These are phyloP conservation scores for Geopyxis carbonaria DNA, from an alignment of 495 filamentous ascomycete genomes.

Conservation along the genomic window DNA sequence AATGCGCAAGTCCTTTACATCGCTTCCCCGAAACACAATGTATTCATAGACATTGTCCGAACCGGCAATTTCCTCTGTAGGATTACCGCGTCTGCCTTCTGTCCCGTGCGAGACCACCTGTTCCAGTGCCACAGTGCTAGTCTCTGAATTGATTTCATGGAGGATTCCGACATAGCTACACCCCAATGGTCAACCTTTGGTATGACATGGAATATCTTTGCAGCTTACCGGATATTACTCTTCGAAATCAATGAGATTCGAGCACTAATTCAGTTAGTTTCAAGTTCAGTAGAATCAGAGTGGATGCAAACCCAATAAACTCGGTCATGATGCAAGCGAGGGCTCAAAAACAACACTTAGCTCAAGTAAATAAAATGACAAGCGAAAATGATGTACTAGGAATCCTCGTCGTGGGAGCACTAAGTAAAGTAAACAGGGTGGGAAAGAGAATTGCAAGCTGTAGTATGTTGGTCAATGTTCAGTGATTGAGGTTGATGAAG, in stretches of 20 bases:
- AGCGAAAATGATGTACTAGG: no score
- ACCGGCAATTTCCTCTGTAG: conserved; percentile 60
- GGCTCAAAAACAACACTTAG: no score
- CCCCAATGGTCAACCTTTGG: conserved; percentile 20
- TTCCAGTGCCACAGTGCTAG: conserved; percentile 87
- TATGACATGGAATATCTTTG: conserved; percentile 1
- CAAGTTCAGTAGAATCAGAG: neutral
- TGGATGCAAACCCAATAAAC: conserved; percentile 37
- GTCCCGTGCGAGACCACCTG: conserved; percentile 86
- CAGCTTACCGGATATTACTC: conserved; percentile 77
- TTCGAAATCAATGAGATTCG: conserved; percentile 85
- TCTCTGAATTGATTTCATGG: conserved; percentile 94
- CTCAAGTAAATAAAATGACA: no score
- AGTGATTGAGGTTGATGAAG: no score
- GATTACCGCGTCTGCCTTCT: conserved; percentile 65
- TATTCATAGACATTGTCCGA: conserved; percentile 88
- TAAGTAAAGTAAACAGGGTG: no score
- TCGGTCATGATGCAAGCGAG: conserved; percentile 36
- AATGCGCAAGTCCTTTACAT: conserved; percentile 94
- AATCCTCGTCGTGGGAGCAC: no score
- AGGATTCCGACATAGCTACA: conserved; percentile 83
- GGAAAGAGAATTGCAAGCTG: no score
- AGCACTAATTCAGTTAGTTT: conserved; percentile 35
- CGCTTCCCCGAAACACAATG: conserved; percentile 95
- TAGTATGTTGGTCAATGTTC: no score